phyloP scores from a whole-genome alignment of 257 asterid species.

The Lycium barbarum region DNA sequence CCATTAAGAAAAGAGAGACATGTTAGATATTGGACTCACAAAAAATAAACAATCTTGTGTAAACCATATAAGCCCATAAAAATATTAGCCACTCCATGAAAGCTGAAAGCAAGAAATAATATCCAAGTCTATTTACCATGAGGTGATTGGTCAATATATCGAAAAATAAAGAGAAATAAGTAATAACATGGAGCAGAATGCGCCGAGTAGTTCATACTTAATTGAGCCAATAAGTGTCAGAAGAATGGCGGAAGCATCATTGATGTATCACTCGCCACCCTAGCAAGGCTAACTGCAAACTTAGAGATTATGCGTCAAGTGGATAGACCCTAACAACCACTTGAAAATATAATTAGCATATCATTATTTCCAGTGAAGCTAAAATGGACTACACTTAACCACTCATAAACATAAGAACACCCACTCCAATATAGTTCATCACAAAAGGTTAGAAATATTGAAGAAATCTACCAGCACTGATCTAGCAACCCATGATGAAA shows the following conservation, averaged over 20 bases:
- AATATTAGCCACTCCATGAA: not conserved
- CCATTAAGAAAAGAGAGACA: not conserved
- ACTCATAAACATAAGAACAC: not conserved
- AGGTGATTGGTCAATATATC: not conserved
- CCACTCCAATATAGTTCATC: not conserved
- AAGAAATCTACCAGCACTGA: slow-evolving; percentile 16
- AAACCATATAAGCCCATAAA: not conserved
- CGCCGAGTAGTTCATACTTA: not conserved
- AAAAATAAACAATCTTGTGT: not conserved
- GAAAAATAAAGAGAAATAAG: slow-evolving; percentile 2
- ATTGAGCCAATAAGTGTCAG: not conserved
- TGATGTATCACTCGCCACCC: not conserved
- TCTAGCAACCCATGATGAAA: slow-evolving; percentile 20
- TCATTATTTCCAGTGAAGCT: not conserved
- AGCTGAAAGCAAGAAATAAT: not conserved
- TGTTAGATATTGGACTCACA: not conserved
- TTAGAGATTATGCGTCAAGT: not conserved
- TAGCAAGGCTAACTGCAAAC: slow-evolving; percentile 4
- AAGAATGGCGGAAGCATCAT: not conserved
- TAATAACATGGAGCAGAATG: not conserved
- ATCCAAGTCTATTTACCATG: not conserved
- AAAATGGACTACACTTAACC: not conserved
- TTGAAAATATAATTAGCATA: not conserved
- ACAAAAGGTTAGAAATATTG: not conserved
- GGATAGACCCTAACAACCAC: not conserved